Evolutionary conservation across 306 rosid species (phyloP), one percentile per base, ranked within the genome.

Genomic region (Dryas alaskensis): DNA sequence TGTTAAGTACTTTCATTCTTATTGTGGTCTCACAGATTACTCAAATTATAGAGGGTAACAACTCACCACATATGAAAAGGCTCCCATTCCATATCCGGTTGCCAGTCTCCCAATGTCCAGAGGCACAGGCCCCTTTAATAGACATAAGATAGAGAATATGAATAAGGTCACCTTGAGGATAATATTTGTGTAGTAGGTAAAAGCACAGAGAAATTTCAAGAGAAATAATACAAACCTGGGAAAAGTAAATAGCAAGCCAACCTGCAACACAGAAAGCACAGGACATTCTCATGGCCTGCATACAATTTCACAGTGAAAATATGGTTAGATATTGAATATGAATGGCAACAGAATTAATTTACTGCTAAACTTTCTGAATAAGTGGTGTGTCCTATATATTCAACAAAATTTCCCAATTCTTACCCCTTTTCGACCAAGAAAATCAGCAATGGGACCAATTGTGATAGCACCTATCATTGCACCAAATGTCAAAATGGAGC

Each of bases 81-180:
- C 85, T 79, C 98, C 98, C 97, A 94, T 94, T 84, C 96, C 98
- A 74, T 88, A 94, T 80, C 98, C 98, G n/a, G 95, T 94, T 73
- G 91, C 90, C 73, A 91, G 79, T 85, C 97, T 90, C 71, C 92
- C 98, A 82, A 88, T 80, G 86, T 89, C 90, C 89, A 94, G 84
- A 82, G 86, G 64, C 72, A 79, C 73, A 52, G 88, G 79, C 4
- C 86, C 90, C 98, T 93, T 60, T 61, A 45, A 69, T 10, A 52
- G 50, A 45, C 70, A 39, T 52, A 80, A 78, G 54, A 65, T 64
- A 60, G 39, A 40, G 73, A 76, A 55, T 60, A 60, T 14, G n/a
- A 76, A 61, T 39, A 70, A 76, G 60, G 44, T 27, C 74, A 39
- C 76, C 13, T 63, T 12, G 64, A 75, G 42, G n/a, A 49, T 37